Base-by-base conservation (phyloP, 495 filamentous ascomycete species). In the Penicillium samsonianum region DNA sequence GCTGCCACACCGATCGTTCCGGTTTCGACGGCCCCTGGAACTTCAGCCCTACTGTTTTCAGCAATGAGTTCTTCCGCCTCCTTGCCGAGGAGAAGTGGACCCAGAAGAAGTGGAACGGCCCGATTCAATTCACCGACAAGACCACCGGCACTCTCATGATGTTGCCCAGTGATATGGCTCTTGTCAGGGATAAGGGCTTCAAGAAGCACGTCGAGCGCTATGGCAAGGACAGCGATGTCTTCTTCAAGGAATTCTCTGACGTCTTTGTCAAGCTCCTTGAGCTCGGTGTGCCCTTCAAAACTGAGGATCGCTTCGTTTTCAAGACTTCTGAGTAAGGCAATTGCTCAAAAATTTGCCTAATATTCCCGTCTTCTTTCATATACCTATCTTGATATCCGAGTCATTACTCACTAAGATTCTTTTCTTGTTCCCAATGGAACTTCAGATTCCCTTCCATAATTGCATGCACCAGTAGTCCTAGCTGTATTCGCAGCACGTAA, bases 11-110 rank as follows among this genome's bases (percentile, higher is more conserved):
- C 8, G 87, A 95, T 74, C 90, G 93, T 59, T 88, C 83, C 62
- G 94, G 94, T 50, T 98, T 84, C 76, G 86, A 89, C 2, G 94
- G 94, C 1, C 94, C 93, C 38, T 98, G 94, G 94, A 90, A 91
- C 65, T 96, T 96, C 84, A 92, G 89, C 61, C 94, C 94, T 30
- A 98, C 92, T 19, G 86, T 93, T 44, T 72, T 98, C 66, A 96
- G 88, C 60, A 98, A 98, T 78, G 94, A 97, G 68, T 98, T 87
- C 80, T 98, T 84, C 84, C 84, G 83, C 58, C 83, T 97, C 4
- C 83, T 98, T 42, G 62, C 95, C 37, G 84, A 90, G 20, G 91
- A 96, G 86, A 95, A 95, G 81, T 98, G 94, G 94, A 73, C 81
- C 64, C 87, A 81, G 78, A 85, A 84, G 78, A 96, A 96, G 86